Conservation (phyloP, 192 early-diverging fungal genomes). For the Coemansia sp. region DNA sequence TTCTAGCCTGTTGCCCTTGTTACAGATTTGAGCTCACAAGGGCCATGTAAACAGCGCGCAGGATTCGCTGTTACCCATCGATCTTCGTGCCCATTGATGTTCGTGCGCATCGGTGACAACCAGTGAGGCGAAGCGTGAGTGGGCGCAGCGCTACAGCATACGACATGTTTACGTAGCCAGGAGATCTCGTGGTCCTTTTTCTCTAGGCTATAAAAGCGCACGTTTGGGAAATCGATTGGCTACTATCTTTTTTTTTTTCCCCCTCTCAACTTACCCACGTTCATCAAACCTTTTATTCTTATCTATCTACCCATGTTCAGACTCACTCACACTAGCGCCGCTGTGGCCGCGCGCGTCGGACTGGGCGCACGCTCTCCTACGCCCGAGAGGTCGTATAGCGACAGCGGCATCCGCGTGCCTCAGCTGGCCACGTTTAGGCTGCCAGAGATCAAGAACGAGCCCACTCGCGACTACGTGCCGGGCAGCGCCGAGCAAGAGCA, state of each 20-base stretch:
- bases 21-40: too few species aligned
- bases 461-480: constrained; percentile 78
- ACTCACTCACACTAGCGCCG: constrained; percentile 14
- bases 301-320: constrained; percentile 22
- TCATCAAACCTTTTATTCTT: neutral
- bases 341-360: constrained; percentile 2
- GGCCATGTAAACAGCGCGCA: too few species aligned
- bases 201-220: too few species aligned
- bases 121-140: too few species aligned
- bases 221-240: too few species aligned
- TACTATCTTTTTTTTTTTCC: constrained; percentile 4
- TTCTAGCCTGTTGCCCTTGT: too few species aligned
- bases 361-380: constrained; percentile 17
- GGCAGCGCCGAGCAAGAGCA: constrained; percentile 70
- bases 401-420: constrained; percentile 49
- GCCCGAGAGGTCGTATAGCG: neutral
- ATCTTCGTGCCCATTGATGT: too few species aligned
- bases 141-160: too few species aligned
- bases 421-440: constrained; percentile 79
- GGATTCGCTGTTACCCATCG: too few species aligned
- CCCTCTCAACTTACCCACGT: neutral
- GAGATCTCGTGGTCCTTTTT: too few species aligned
- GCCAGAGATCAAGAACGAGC: constrained; percentile 85
- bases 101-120: too few species aligned
- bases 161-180: too few species aligned